Base-by-base conservation (phyloP, 257 asterid genomes). In the Scutellaria minor region DNA sequence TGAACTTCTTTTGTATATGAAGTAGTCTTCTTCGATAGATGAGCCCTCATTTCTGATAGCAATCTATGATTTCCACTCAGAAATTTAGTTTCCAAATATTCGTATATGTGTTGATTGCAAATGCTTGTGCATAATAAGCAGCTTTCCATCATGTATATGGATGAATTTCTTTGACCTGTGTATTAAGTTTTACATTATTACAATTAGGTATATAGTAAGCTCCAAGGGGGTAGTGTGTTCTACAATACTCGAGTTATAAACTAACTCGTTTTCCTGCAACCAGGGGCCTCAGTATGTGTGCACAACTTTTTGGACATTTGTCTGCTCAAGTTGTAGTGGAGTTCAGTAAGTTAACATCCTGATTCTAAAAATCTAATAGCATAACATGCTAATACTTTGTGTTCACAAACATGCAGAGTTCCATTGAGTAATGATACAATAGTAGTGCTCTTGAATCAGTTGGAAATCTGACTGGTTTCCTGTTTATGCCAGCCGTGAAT, bases 231-330 rank as follows among this genome's bases (percentile, higher is more conserved):
- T 53, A 6, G 66, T 59, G 47, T 8, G 18, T 20, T 53, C 15
- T 2, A 15, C 5, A 1, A 4, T 13, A 13, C 3, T 27, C n/a
- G 44, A 46, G 8, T 35, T 20, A 64, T 76, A 35, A 65, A 6
- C 41, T 60, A 9, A 37, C 37, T 11, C 12, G 47, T 73, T 53
- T 62, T 24, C 11, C n/a, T 71, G 24, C 56, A 18, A 73, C 62
- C 89, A 94, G 99, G 98, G 97, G 73, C 97, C 97, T 27, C 99
- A 94, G 74, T 94, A 94, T 82, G 90, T 88, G 44, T 94, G 99
- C 84, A 91, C 95, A 39, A 89, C 90, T 47, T 94, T 91, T 82
- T 89, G 92, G 93, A 91, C 98, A 35, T 94, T 94, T 68, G 84
- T 94, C 42, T 94, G 99, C 91, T 85, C 98, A 35, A 90, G 66